Evolutionary conservation across 805 yeast species (phyloP).

Genomic region (Yueomyces sinensis): DNA sequence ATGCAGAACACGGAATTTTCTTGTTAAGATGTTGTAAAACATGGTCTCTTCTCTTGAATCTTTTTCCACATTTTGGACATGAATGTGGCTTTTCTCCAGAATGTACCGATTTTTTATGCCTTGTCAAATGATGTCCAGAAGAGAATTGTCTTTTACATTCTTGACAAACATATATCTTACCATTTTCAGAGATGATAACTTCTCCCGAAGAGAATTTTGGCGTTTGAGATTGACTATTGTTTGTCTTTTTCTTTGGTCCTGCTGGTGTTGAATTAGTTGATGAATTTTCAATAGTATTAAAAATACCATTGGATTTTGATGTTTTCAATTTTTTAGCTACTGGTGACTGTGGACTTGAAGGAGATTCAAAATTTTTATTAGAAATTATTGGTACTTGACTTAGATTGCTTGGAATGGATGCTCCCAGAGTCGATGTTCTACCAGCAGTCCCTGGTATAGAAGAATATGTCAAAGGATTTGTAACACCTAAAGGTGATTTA

Average conservation of each 20-base stretch:
- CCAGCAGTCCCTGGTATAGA: no score
- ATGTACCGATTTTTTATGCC: constrained; percentile 27
- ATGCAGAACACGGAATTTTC: constrained; percentile 20
- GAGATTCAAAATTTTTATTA: not conserved
- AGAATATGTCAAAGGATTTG: constrained; percentile 11
- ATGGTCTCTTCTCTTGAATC: constrained; percentile 26
- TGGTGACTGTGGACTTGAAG: not conserved
- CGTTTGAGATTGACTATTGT: constrained; percentile 4
- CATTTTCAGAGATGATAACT: constrained; percentile 21
- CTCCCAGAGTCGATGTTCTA: constrained; percentile 1
- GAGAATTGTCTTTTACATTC: constrained; percentile 25
- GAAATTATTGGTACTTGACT: constrained; percentile 2
- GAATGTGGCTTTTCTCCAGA: constrained; percentile 27
- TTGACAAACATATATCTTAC: constrained; percentile 24
- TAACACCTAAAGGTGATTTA: constrained; percentile 13
- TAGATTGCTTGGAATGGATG: not conserved
- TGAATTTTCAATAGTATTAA: not conserved
- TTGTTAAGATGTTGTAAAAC: constrained; percentile 26
- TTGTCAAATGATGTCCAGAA: constrained; percentile 26
- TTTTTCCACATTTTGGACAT: constrained; percentile 26
- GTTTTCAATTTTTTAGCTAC: not conserved
- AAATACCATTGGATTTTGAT: not conserved
- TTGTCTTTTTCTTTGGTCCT: not conserved
- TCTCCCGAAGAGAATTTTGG: constrained; percentile 21
- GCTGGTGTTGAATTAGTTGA: not conserved